Evolutionary conservation across 2,329 filamentous ascomycete species (phyloP).

Genomic region (Microsporum ferrugineum): DNA sequence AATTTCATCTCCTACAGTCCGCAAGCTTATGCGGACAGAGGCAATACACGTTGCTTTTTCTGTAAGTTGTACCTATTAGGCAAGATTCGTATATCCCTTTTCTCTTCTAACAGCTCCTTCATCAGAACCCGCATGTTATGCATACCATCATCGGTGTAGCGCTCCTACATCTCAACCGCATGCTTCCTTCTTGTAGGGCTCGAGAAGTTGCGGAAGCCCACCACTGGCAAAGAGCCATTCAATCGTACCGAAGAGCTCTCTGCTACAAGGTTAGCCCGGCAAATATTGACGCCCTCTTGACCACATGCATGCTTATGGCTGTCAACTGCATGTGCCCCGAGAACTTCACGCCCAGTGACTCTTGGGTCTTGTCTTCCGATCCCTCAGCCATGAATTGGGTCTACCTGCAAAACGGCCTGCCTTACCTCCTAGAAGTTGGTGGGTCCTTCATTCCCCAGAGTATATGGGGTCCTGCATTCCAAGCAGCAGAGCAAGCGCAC

Average conservation of each 20-base stretch:
- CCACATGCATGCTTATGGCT: conserved; percentile 24
- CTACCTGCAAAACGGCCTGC: conserved; percentile 21
- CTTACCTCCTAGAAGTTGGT: conserved; percentile 16
- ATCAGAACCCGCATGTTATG: conserved; percentile 22
- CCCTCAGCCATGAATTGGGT: conserved; percentile 23
- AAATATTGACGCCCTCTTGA: conserved; percentile 21
- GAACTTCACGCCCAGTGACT: conserved; percentile 18
- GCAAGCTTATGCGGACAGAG: conserved; percentile 10
- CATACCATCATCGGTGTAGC: conserved; percentile 23
- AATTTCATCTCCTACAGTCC: conserved; percentile 8
- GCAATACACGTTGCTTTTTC: conserved; percentile 9
- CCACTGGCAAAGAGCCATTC: conserved; percentile 23
- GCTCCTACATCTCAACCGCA: conserved; percentile 20
- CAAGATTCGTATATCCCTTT: not conserved
- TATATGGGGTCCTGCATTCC: conserved; percentile 21
- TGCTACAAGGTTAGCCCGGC: conserved; percentile 12
- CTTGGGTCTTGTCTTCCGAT: conserved; percentile 22
- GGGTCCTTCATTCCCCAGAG: conserved; percentile 13
- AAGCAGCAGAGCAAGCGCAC: conserved; percentile 10
- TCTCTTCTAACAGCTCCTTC: conserved; percentile 14
- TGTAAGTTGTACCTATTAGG: conserved; percentile 14
- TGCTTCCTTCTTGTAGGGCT: conserved; percentile 13
- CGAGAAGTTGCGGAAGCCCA: conserved; percentile 18
- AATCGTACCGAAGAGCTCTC: conserved; percentile 20
- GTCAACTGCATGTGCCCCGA: conserved; percentile 19